Conservation (phyloP, 2,329 filamentous ascomycete species). For the Penicillium paneum region DNA sequence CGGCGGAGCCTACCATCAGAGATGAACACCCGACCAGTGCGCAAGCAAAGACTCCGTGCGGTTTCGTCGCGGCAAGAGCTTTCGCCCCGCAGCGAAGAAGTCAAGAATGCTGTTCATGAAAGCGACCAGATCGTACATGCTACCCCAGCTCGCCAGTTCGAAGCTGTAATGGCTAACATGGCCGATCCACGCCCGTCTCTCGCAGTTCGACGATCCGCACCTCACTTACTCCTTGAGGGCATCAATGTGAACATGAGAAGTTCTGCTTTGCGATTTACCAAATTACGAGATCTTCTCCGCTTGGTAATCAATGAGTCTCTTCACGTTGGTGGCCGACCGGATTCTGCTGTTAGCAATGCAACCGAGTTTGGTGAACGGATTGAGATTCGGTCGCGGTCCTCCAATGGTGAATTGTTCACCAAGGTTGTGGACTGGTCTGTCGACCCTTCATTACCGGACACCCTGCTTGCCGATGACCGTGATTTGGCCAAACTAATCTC, state of each 20-base stretch:
- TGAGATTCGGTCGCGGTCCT: conserved; percentile 44
- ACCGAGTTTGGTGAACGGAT: conserved; percentile 47
- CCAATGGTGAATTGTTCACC: conserved; percentile 44
- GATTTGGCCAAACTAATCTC: conserved; percentile 63
- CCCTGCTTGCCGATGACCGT: conserved; percentile 56
- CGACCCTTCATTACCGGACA: conserved; percentile 47
- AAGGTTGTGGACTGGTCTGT: conserved; percentile 50
- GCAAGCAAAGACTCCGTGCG: conserved; percentile 37
- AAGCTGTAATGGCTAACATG: conserved; percentile 41
- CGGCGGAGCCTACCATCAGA: conserved; percentile 43
- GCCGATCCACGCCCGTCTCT: conserved; percentile 36
- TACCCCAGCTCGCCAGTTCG: conserved; percentile 35
- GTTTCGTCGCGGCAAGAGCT: conserved; percentile 34
- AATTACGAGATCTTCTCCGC: conserved; percentile 46
- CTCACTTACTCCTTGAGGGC: conserved; percentile 36
- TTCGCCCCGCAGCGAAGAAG: conserved; percentile 40
- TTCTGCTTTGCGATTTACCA: conserved; percentile 42
- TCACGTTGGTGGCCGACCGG: conserved; percentile 48
- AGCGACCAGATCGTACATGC: conserved; percentile 42
- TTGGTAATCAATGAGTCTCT: conserved; percentile 49
- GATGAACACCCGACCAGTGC: conserved; percentile 31
- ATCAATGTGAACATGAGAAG: conserved; percentile 35
- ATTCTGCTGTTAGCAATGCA: conserved; percentile 45
- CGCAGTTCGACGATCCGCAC: conserved; percentile 35
- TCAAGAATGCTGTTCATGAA: conserved; percentile 43